Conservation (phyloP, 768 basidiomycete genomes). For the Psilocybe azurescens region DNA sequence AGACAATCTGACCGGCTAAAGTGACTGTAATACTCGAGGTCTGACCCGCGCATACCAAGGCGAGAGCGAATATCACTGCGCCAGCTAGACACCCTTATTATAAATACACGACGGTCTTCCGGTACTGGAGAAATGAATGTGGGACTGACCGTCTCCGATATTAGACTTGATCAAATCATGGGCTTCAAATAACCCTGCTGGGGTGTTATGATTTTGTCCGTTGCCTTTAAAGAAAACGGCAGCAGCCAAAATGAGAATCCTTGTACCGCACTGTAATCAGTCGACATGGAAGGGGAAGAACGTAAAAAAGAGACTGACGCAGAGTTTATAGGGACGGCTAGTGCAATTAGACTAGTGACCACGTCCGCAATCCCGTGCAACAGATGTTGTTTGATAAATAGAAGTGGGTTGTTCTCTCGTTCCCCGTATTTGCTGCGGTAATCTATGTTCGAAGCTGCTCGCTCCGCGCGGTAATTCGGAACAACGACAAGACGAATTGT, state of each 20-base stretch:
- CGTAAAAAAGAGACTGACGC: slow-evolving; percentile 41
- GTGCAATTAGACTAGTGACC: slow-evolving; percentile 59
- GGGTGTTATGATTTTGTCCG: slow-evolving; percentile 35
- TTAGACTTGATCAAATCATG: slow-evolving; percentile 58
- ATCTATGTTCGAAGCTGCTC: slow-evolving; percentile 33
- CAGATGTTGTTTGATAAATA: slow-evolving; percentile 59
- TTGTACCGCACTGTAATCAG: slow-evolving; percentile 24
- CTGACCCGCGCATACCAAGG: slow-evolving; percentile 77
- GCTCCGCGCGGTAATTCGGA: slow-evolving; percentile 38
- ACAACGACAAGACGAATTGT: slow-evolving; percentile 26
- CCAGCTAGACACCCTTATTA: slow-evolving; percentile 46
- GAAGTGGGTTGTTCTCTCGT: slow-evolving; percentile 49
- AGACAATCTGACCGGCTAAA: slow-evolving; percentile 79
- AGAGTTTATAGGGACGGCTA: slow-evolving; percentile 81
- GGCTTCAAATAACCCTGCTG: slow-evolving; percentile 78
- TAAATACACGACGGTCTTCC: neutral
- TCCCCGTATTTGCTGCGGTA: slow-evolving; percentile 47
- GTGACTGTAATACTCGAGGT: slow-evolving; percentile 81
- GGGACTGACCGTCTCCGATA: slow-evolving; percentile 59
- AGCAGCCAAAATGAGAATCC: slow-evolving; percentile 74
- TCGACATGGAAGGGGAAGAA: neutral
- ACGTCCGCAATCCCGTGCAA: slow-evolving; percentile 63
- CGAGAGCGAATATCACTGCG: slow-evolving; percentile 75
- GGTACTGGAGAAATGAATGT: neutral
- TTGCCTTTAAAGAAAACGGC: slow-evolving; percentile 65